Evolutionary conservation across 225 moss, liverwort and hornwort species (phyloP), one percentile per base, ranked within the genome.

Genomic region (Thuidium tamariscinum): DNA sequence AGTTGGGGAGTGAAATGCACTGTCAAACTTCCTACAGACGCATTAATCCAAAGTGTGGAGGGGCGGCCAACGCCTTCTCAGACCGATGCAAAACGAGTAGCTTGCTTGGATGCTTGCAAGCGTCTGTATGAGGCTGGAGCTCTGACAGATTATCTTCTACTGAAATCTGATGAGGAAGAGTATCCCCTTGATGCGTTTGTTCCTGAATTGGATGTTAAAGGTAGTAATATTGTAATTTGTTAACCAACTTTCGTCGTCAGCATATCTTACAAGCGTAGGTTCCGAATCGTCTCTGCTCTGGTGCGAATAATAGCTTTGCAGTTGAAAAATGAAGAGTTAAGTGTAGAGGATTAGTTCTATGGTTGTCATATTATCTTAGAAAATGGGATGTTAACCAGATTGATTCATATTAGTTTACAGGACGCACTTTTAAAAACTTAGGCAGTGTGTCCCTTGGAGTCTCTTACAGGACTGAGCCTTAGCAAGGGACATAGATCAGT

Each of bases 61-160:
- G 98, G 99, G 64, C 89, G 87, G 60, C 82, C 91, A 74, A 87
- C 92, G 73, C 46, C 87, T 66, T 90, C 91, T 68, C 80, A 32
- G 62, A 85, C 79, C 52, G 90, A 95, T 85, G 96, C 99, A 61
- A 95, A 84, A 87, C 93, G 94, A 91, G 82, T 94, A 54, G 97
- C 99, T 72, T 94, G 97, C 83, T 86, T 99, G 86, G 91, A 91
- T 85, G 95, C 95, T 63, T 99, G 99, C 90, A 93, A 91, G 92
- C 89, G 77, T 77, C 94, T 99, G 79, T 94, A 96, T 82, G 91
- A 95, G 77, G 87, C 89, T 82, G 97, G 97, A 49, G 97, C 91
- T 76, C 92, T 99, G 75, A 97, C 94, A 51, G 97, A 99, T 89
- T 87, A 88, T 75, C 95, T 99, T 82, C 77, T 97, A 51, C 95